Conservation (phyloP, 2,329 filamentous ascomycete species). For the Sporothrix dimorphospora region DNA sequence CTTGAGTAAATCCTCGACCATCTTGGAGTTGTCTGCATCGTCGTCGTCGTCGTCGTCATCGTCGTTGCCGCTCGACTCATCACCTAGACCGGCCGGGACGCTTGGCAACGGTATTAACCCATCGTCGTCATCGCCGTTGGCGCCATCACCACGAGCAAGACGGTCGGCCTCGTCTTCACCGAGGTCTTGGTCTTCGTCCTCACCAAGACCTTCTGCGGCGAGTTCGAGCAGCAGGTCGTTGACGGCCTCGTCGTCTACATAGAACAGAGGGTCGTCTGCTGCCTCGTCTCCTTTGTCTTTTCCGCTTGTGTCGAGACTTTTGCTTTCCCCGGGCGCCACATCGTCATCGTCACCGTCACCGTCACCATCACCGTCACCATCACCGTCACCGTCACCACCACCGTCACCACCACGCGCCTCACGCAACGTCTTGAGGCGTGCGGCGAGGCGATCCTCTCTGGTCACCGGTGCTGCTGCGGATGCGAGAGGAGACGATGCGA, state of each 20-base stretch:
- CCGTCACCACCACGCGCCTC: constrained; percentile 38
- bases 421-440: constrained; percentile 56
- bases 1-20: constrained; percentile 41
- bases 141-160: constrained; percentile 31
- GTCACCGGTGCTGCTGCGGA: constrained; percentile 41
- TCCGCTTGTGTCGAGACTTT: too few species aligned
- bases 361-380: too few species aligned
- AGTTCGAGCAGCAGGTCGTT: constrained; percentile 56
- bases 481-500: not conserved
- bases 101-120: constrained; percentile 56
- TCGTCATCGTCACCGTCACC: not conserved
- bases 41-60: constrained; percentile 36
- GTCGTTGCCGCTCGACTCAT: constrained; percentile 34
- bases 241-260: constrained; percentile 56
- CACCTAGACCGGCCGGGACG: constrained; percentile 38
- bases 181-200: constrained; percentile 33
- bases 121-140: constrained; percentile 39
- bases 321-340: too few species aligned
- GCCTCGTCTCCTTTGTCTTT: constrained; percentile 38
- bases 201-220: constrained; percentile 37
- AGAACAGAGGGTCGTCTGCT: constrained; percentile 44
- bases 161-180: constrained; percentile 26
- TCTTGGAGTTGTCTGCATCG: constrained; percentile 39
- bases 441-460: constrained; percentile 55
- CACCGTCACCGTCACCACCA: not conserved